Evolutionary conservation across 495 filamentous ascomycete genomes (phyloP), one percentile per base, ranked within the genome.

Genomic region (Podospora conica): DNA sequence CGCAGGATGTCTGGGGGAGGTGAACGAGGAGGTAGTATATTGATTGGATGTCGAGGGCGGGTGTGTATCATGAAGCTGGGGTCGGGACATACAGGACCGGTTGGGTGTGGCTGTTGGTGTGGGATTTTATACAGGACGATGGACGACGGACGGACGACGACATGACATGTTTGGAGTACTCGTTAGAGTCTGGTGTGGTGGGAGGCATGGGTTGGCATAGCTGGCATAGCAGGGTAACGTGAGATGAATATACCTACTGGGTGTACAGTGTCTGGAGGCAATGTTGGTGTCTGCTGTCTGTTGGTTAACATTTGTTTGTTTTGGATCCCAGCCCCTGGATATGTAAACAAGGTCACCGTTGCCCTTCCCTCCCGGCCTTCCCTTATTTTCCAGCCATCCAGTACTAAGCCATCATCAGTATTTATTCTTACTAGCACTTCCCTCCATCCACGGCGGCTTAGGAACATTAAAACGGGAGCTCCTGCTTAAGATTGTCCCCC

Each of bases 1-100:
- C 57, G 7, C 57, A 65, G 61, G 22, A 28, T 63, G 66, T 57
- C 3, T 67, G 64, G 67, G 65, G 56, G 22, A 63, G 60, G 48
- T 68, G 65, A 65, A 21, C 9, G 54, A 21, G n/a, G 27, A 24
- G 29, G 40, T 31, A 40, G 5, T 15, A 18, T 3, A n/a, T 62
- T 28, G 59, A 61, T 53, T 48, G 33, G 18, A 48, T 18, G 15
- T 5, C 15, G 33, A 48, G 15, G 12, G 31, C 7, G 33, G 33
- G 33, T 40, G 33, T 40, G 33, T 40, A 40, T 40, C 33, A 40
- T 40, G 33, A 40, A 40, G 12, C 11, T 18, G 33, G 33, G n/a
- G n/a, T n/a, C 40, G 40, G 40, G 40, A 48, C 40, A 48, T 48
- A 48, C 40, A 48, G 40, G 40, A 48, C 40, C 40, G 40, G 5